Evolutionary conservation across 202 grass and related monocot species (phyloP), one percentile per base, ranked within the genome.

Genomic region (Setaria italica): DNA sequence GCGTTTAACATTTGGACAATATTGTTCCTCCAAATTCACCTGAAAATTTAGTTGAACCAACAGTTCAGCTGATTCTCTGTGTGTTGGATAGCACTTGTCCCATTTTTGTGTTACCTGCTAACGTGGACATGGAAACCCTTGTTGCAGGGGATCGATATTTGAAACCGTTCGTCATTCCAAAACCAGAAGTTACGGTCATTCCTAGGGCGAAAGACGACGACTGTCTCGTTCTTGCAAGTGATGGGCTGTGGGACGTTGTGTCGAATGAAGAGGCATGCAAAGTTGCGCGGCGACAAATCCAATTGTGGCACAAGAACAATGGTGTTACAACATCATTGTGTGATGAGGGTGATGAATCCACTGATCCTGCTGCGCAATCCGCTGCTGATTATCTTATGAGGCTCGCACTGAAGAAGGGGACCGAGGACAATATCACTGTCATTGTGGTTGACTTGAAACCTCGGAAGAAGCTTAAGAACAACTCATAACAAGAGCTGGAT

Each of bases 221-320:
- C 76, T 98, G 89, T 35, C 93, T 98, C 63, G 87, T 98, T 62
- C 74, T 98, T 29, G 95, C 95, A 13, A 98, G 93, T 16, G 95
- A 98, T 51, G 95, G 95, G 8, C 70, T 95, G 25, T 95, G 92
- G 95, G 95, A 98, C 33, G 93, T 95, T 0, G 66, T 98, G 54
- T 87, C 92, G 4, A 98, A 95, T 50, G 85, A 97, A 87, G 87
- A 92, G 42, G 95, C 91, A 4, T 97, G 92, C 81, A 90, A 95
- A 62, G 78, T 87, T 6, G 92, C 87, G 0, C 92, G 95, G 5
- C 89, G 87, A 68, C 93, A 92, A 35, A 98, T 98, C 74, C 87
- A 92, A n/a, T 66, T 78, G 20, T 95, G 95, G 95, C 91, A 98
- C 87, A 93, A 95, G 76, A 95, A 87, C 64, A 98, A 98, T 57